Evolutionary conservation across 2,329 filamentous ascomycete genomes (phyloP).

Genomic region (Colletotrichum tropicale): DNA sequence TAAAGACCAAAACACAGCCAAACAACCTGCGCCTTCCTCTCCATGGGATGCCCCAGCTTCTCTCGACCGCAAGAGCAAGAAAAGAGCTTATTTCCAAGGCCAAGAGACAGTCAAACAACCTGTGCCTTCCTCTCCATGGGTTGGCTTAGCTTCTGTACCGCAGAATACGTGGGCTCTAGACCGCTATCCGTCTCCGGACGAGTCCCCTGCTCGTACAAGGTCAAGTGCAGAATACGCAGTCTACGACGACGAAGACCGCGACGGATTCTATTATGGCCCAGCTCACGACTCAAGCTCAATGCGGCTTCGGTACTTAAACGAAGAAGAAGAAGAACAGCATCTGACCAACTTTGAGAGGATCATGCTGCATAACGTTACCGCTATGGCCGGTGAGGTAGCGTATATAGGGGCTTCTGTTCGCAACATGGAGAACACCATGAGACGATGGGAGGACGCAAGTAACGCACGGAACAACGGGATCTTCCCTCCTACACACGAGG

Average conservation of each 20-base stretch:
- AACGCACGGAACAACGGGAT: neutral
- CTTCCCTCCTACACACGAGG: neutral
- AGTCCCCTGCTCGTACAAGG: neutral
- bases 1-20: neutral
- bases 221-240: neutral
- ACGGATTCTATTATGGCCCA: neutral
- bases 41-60: neutral
- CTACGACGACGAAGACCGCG: neutral
- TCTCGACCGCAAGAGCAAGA: neutral
- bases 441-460: neutral
- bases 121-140: neutral
- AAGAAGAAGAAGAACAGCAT: neutral
- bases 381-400: neutral
- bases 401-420: neutral
- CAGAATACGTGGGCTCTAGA: neutral
- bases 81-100: too few species aligned
- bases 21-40: neutral
- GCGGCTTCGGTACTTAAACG: neutral
- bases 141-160: neutral
- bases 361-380: neutral
- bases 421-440: neutral
- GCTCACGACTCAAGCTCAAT: neutral
- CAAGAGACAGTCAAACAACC: neutral
- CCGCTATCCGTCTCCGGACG: neutral
- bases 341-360: neutral